Evolutionary conservation across 176 grass and related monocot species (phyloP).

Genomic region (Oryza punctata): DNA sequence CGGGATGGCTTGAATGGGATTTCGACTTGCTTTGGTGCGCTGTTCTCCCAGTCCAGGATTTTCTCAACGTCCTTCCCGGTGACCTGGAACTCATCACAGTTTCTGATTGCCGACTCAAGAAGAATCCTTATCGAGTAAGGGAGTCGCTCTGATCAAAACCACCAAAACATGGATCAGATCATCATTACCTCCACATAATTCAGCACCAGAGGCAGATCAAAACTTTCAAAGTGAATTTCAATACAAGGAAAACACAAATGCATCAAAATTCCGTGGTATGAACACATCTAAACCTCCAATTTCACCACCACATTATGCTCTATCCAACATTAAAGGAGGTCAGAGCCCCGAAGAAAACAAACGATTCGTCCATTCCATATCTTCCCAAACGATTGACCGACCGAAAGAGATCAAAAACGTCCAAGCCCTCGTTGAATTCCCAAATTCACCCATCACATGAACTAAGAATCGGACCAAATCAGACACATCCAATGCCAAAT

Average conservation of each 20-base stretch:
- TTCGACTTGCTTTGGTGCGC: conserved; percentile 84
- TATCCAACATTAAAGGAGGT: conserved; percentile 1
- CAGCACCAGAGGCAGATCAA: background rate
- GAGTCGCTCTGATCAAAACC: conserved; percentile 60
- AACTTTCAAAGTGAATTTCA: background rate
- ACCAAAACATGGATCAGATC: conserved; percentile 14
- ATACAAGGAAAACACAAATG: background rate
- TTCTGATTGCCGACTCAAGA: conserved; percentile 92
- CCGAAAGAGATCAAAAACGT: background rate
- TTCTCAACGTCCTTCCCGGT: conserved; percentile 91
- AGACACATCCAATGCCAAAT: background rate
- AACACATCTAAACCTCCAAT: background rate
- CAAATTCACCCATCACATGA: conserved; percentile 1
- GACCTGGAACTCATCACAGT: conserved; percentile 96
- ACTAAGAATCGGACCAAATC: background rate
- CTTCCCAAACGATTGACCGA: background rate
- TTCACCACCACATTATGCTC: conserved; percentile 6
- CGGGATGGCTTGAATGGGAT: conserved; percentile 96
- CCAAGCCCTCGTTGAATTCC: background rate
- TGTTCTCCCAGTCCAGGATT: conserved; percentile 92
- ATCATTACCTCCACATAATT: too few species aligned
- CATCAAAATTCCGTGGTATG: background rate
- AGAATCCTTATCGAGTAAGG: conserved; percentile 96
- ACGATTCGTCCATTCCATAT: background rate
- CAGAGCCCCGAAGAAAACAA: background rate